These are phyloP conservation scores for Trichoderma sp. DNA, from an alignment of 2,329 filamentous ascomycete genomes.

Conservation along the genomic window DNA sequence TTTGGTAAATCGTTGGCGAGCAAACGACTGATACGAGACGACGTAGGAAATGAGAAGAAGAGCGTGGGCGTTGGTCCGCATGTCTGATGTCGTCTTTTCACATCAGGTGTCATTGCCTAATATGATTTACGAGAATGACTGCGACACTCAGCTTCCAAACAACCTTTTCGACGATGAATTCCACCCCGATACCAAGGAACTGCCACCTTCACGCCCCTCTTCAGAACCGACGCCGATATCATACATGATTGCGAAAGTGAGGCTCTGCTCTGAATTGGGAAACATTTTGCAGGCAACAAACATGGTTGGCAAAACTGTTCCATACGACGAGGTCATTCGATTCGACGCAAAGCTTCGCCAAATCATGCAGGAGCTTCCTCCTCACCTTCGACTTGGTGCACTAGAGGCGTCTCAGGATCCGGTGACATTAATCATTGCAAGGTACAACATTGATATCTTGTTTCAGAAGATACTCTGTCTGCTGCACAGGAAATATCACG, in stretches of 20 bases:
- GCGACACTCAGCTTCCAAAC: conserved; percentile 69
- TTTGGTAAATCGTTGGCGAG: not conserved
- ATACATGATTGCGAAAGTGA: conserved; percentile 74
- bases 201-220: conserved; percentile 65
- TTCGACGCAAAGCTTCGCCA: conserved; percentile 61
- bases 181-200: conserved; percentile 61
- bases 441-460: conserved; percentile 78
- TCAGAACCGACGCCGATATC: conserved; percentile 73
- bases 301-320: conserved; percentile 51
- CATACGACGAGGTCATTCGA: conserved; percentile 63
- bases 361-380: conserved; percentile 66
- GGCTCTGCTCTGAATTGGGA: conserved; percentile 65
- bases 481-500: conserved; percentile 82
- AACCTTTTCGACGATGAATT: conserved; percentile 84
- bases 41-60: conserved; percentile 65
- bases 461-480: conserved; percentile 88
- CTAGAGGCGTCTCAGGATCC: conserved; percentile 77
- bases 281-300: conserved; percentile 66
- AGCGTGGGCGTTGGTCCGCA: conserved; percentile 68
- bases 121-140: conserved; percentile 73
- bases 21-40: not conserved
- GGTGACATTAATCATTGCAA: conserved; percentile 79
- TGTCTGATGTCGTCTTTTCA: conserved; percentile 74
- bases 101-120: conserved; percentile 65
- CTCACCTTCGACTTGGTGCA: conserved; percentile 72